Conservation (phyloP, 225 moss, liverwort and hornwort species). For the Ulota crispa region DNA sequence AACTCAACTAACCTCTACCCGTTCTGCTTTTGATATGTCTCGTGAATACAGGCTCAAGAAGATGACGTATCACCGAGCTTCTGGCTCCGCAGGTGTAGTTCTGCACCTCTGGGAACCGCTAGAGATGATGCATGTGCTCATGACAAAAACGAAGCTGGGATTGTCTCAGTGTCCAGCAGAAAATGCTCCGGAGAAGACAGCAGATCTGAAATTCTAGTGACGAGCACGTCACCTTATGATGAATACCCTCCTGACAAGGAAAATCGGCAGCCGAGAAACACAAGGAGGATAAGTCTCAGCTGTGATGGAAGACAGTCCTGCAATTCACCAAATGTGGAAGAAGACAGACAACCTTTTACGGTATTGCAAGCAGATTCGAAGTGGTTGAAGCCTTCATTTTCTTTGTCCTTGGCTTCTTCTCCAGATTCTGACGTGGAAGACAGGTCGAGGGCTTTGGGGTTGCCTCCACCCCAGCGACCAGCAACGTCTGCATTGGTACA, state of each 20-base stretch:
- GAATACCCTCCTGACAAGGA: constrained; percentile 65
- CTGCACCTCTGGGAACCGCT: constrained; percentile 48
- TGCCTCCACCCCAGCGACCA: constrained; percentile 45
- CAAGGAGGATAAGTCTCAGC: constrained; percentile 16
- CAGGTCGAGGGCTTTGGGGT: constrained; percentile 46
- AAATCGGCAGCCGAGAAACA: constrained; percentile 32
- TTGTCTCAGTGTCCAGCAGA: constrained; percentile 28
- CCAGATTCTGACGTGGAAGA: constrained; percentile 48
- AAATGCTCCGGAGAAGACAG: constrained; percentile 10
- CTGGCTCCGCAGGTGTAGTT: constrained; percentile 64
- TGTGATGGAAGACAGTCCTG: constrained; percentile 18
- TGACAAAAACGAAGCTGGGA: constrained; percentile 17
- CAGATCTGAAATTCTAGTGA: not conserved
- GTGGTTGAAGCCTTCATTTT: constrained; percentile 31
- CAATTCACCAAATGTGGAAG: not conserved
- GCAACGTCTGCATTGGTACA: constrained; percentile 36
- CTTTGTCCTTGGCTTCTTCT: constrained; percentile 36
- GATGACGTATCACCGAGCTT: constrained; percentile 42
- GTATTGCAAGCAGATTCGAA: constrained; percentile 26
- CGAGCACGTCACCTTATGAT: constrained; percentile 8
- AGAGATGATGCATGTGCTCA: not conserved
- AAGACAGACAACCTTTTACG: constrained; percentile 40
- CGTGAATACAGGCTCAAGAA: constrained; percentile 3
- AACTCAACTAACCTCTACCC: not conserved
- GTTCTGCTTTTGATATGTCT: constrained; percentile 2